These are phyloP conservation scores for Neoboletus subvelutipes DNA, from an alignment of 768 basidiomycete genomes.

Conservation along the genomic window DNA sequence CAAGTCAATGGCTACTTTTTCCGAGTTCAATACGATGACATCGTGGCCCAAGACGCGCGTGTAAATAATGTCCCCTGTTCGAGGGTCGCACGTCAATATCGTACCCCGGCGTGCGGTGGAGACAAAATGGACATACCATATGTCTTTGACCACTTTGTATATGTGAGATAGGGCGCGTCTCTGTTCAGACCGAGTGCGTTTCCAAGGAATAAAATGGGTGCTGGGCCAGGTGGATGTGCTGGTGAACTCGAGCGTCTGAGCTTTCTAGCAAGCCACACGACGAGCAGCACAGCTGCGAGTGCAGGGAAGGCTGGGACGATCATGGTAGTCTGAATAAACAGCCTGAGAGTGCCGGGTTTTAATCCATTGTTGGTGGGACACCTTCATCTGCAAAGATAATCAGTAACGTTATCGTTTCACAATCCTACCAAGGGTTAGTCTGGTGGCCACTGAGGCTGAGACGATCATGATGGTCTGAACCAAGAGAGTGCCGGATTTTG, in stretches of 20 bases:
- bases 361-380: too few relatives aligned
- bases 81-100: background rate
- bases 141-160: conserved; percentile 20
- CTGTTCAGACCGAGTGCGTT: conserved; percentile 12
- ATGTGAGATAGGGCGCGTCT: conserved; percentile 12
- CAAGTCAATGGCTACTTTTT: conserved; percentile 45
- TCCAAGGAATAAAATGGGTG: conserved; percentile 14
- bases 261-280: background rate
- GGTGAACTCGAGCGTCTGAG: background rate
- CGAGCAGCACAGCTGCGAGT: conserved; percentile 2
- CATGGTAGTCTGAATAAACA: too few relatives aligned
- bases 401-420: too few relatives aligned
- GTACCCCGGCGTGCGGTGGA: background rate
- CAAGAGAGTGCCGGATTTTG: background rate
- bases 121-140: conserved; percentile 12
- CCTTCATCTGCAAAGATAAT: too few relatives aligned
- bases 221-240: conserved; percentile 21
- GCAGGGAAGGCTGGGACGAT: background rate
- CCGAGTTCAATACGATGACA: conserved; percentile 50
- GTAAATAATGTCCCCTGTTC: conserved; percentile 9
- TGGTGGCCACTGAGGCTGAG: too few relatives aligned
- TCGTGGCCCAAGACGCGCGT: conserved; percentile 40
- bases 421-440: too few relatives aligned
- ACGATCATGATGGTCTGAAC: conserved; percentile 4
- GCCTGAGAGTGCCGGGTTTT: too few relatives aligned